Evolutionary conservation across 169 alveolate species (phyloP).

Genomic region (Cystoisospora suis): DNA sequence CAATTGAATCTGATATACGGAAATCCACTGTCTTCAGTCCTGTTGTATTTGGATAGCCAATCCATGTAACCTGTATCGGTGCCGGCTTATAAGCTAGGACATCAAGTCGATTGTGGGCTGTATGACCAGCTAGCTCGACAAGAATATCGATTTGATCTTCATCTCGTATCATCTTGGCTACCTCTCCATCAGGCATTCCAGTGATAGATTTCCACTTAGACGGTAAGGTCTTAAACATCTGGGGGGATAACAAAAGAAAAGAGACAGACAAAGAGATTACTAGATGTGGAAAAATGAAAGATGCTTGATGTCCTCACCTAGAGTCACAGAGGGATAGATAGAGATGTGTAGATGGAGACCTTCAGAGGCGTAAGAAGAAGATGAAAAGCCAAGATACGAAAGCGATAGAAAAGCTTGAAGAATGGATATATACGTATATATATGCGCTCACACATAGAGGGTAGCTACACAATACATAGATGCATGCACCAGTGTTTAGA

Average conservation of each 20-base stretch:
- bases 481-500: too few relatives aligned
- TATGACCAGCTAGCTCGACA: constrained; percentile 85
- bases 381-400: too few relatives aligned
- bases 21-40: constrained; percentile 81
- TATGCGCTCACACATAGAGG: too few relatives aligned
- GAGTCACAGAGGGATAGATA: too few relatives aligned
- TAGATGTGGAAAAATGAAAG: not conserved
- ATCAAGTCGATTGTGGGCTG: constrained; percentile 79
- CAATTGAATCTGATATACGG: constrained; percentile 76
- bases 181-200: constrained; percentile 67
- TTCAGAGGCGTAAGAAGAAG: too few relatives aligned
- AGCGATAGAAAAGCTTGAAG: too few relatives aligned
- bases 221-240: constrained; percentile 59
- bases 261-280: too few relatives aligned
- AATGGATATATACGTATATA: too few relatives aligned
- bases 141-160: constrained; percentile 78
- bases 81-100: constrained; percentile 80
- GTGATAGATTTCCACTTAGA: constrained; percentile 71
- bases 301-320: not conserved
- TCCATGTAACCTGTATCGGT: constrained; percentile 74
- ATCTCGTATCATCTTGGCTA: constrained; percentile 70
- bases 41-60: constrained; percentile 85
- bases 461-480: too few relatives aligned
- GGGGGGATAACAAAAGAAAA: not conserved
- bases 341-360: too few relatives aligned